Base-by-base conservation (phyloP, 192 early-diverging fungal species). In the Backusella mclennaniae region DNA sequence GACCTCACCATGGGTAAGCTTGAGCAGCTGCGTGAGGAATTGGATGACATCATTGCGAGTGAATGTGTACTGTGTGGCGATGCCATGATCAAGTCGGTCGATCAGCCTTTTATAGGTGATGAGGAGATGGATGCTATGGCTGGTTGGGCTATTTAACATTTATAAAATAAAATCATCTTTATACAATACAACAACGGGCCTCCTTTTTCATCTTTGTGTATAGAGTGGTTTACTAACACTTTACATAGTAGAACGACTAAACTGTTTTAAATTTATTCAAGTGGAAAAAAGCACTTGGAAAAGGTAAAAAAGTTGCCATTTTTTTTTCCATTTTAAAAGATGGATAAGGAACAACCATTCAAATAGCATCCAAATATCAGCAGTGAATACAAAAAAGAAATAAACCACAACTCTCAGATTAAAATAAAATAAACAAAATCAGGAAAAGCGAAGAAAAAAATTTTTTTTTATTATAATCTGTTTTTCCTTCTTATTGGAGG, bases 61-160 rank as follows among this genome's bases (percentile, higher is more conserved):
- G 97, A 99, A 82, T 99, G 98, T 84, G 84, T 94, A 23, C 80
- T 98, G n/a, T 99, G 98, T 66, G 96, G 97, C 14, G 98, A 99
- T 75, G 80, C 92, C 23, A 98, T 98, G 93, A 97, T 99, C 75
- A 92, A 92, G 73, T 90, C 92, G 11, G 91, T 98, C 35, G 93
- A 93, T 49, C 85, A 90, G 70, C 93, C 94, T 14, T 97, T 99
- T 78, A 81, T 96, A 23, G 81, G 83, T 39, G 77, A 76, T 49
- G 89, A 92, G 33, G 85, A 90, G 76, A 73, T 76, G 14, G 86
- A 86, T 9, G 74, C 81, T 0, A 82, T 89, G 19, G 76, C 86
- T 66, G 84, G 86, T 9, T 95, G 93, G 93, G 86, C 84, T 3
- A 87, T 93, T 12, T 90, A 87, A 39, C 3, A 39, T 11, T 11